Evolutionary conservation across 495 filamentous ascomycete genomes (phyloP).

Genomic region (Trichocladium uniseriatum): DNA sequence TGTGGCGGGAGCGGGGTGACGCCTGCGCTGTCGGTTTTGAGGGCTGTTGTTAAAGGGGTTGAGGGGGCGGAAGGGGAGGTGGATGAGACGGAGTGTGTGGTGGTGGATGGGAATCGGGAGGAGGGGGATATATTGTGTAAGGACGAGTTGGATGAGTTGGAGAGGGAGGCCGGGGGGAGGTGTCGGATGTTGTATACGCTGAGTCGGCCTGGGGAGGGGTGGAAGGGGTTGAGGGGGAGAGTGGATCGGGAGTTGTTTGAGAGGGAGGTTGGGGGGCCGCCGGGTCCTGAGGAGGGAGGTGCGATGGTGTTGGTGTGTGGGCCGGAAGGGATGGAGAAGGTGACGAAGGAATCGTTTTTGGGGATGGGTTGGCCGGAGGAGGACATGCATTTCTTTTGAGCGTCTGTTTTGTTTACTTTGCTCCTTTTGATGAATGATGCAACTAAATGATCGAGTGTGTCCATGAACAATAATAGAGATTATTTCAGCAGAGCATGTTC

Average conservation of each 20-base stretch:
- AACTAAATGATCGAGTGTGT: too few relatives aligned
- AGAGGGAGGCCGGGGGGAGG: constrained; percentile 38
- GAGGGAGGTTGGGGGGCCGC: constrained; percentile 43
- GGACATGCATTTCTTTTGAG: constrained; percentile 78
- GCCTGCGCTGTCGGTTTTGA: constrained; percentile 80
- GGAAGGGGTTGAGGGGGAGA: constrained; percentile 64
- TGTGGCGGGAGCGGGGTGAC: constrained; percentile 86
- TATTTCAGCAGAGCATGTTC: too few relatives aligned
- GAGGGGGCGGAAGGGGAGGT: constrained; percentile 31
- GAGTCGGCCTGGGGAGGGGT: constrained; percentile 50
- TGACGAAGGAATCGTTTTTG: constrained; percentile 50
- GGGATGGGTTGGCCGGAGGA: constrained; percentile 66
- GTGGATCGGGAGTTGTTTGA: constrained; percentile 55
- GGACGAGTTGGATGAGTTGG: constrained; percentile 62
- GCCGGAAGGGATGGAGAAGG: constrained; percentile 68
- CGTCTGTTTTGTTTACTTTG: too few relatives aligned
- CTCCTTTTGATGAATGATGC: neutral
- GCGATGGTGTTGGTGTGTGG: constrained; percentile 77
- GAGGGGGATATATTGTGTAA: constrained; percentile 79
- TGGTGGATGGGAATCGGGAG: constrained; percentile 72
- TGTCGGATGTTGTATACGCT: constrained; percentile 67
- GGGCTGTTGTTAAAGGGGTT: constrained; percentile 52
- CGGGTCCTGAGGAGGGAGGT: constrained; percentile 37
- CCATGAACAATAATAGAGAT: too few relatives aligned
- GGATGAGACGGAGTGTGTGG: constrained; percentile 46